A percentile compares a stretch with the other conserved stretches of the same genome.
Evolutionary conservation across 768 basidiomycete genomes (phyloP).

Genomic region (Termitomyces sp.): DNA sequence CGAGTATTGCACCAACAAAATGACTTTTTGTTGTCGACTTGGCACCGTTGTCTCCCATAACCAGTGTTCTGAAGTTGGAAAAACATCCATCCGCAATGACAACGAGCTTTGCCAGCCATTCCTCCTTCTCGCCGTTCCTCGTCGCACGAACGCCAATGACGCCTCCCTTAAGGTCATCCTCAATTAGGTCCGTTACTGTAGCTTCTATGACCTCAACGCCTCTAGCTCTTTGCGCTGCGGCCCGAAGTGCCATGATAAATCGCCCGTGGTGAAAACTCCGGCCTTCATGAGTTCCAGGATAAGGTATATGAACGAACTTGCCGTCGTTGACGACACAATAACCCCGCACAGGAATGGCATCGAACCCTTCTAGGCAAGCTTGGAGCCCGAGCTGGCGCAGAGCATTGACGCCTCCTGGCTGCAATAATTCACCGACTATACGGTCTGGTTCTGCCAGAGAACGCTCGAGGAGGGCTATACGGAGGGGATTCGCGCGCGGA

Average conservation of each 20-base stretch:
- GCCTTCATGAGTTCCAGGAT: constrained; percentile 72
- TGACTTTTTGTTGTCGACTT: constrained; percentile 66
- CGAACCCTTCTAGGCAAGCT: constrained; percentile 80
- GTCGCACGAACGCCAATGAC: constrained; percentile 71
- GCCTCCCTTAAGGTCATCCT: constrained; percentile 44
- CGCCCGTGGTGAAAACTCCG: constrained; percentile 92
- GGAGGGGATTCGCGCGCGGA: constrained; percentile 55
- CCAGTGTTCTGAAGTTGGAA: constrained; percentile 80
- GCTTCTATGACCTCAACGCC: constrained; percentile 85
- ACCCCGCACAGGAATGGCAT: constrained; percentile 77
- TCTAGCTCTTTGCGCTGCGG: constrained; percentile 53
- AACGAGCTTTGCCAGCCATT: constrained; percentile 73
- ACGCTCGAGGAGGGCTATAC: constrained; percentile 85
- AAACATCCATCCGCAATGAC: constrained; percentile 94
- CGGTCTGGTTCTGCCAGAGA: constrained; percentile 92
- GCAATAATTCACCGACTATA: constrained; percentile 95
- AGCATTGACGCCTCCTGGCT: constrained; percentile 85
- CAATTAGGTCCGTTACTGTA: constrained; percentile 74
- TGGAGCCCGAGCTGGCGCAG: constrained; percentile 77
- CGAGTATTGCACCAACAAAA: constrained; percentile 84
- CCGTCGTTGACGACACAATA: constrained; percentile 78
- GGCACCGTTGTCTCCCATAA: constrained; percentile 52
- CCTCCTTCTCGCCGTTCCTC: constrained; percentile 46
- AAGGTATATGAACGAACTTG: constrained; percentile 83
- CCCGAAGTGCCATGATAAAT: constrained; percentile 79